Evolutionary conservation across 1,284 basidiomycete species (phyloP), one percentile per base, ranked within the genome.

Genomic region (Trametes sp.): DNA sequence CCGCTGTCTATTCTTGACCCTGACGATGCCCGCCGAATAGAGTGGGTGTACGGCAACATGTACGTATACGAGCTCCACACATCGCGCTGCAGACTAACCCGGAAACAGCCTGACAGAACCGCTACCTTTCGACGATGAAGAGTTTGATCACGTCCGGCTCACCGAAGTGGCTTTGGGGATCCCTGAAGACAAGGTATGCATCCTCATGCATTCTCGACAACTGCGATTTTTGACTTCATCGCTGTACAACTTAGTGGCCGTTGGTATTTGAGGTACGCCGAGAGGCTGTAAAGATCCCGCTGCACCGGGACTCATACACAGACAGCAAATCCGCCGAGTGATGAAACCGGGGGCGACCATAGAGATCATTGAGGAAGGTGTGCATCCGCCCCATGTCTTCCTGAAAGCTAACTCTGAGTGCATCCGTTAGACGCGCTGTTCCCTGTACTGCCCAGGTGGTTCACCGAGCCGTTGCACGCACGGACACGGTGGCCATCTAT

Each of bases 41-140:
- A 79, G 68, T 92, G 89, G 88, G 77, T 84, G 29, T 85, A 90
- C 65, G 89, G 90, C 28, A 92, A 92, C 69, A 90, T 92, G 89
- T 90, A 71, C 65, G 85, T n/a, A 28, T 14, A n/a, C 76, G 19
- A 11, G 13, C 58, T 31, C 54, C 52, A n/a, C n/a, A n/a, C n/a
- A n/a, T 31, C 16, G 24, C 41, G 49, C 42, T 26, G 24, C 24
- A 29, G 7, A 28, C 61, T 64, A 6, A 59, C 29, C 48, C 38
- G 23, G 49, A 8, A 57, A 23, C 65, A 92, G 90, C 73, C 74
- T 92, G 65, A 89, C 88, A 28, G 89, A 83, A 4, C 86, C 82
- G 67, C 78, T 92, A n/a, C 90, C 90, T 0, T 92, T 91, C 70
- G 86, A 89, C 21, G 90, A 92, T 57, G 88, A 90, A 63, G 84